Percentiles rank a stretch among this genome's conserved stretches.
These are phyloP conservation scores for Aschersonia sp. DNA, from an alignment of 2,329 filamentous ascomycete genomes.

Conservation along the genomic window DNA sequence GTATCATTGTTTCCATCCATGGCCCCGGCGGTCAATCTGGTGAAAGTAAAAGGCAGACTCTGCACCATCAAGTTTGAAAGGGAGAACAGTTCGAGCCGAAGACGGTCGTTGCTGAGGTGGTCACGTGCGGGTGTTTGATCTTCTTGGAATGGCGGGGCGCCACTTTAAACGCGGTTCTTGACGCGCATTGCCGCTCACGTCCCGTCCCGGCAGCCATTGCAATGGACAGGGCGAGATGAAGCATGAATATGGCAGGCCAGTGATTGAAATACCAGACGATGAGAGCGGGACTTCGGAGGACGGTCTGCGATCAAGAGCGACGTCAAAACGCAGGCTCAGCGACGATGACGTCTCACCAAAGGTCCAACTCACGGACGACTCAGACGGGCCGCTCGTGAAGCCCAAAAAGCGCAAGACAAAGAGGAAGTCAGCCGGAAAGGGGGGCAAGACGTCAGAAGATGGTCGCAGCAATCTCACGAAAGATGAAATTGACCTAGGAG, in stretches of 20 bases:
- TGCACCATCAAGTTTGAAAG: too few species aligned
- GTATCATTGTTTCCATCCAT: too few species aligned
- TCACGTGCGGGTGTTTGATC: not conserved
- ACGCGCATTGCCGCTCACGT: not conserved
- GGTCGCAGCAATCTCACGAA: constrained; percentile 22
- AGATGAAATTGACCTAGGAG: constrained; percentile 32
- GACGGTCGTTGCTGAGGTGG: not conserved
- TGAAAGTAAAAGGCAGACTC: too few species aligned
- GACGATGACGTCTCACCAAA: constrained; percentile 24
- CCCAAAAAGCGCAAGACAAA: constrained; percentile 24
- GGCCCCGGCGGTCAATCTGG: too few species aligned
- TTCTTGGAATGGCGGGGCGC: not conserved
- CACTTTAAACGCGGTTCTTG: not conserved
- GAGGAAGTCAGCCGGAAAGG: constrained; percentile 15
- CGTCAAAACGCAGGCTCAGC: constrained; percentile 19
- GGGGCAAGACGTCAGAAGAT: constrained; percentile 9
- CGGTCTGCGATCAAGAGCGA: constrained; percentile 4
- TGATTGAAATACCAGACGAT: constrained; percentile 14
- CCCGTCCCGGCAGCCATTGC: not conserved
- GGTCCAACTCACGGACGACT: constrained; percentile 43
- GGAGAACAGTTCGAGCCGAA: too few species aligned
- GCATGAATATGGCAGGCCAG: constrained; percentile 1
- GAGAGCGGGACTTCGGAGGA: constrained; percentile 9
- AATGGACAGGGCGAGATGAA: constrained; percentile 4
- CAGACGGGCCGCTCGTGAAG: constrained; percentile 42